A percentile compares a stretch with the other conserved stretches of the same genome.
phyloP scores from a whole-genome alignment of 495 filamentous ascomycete genomes.

The Penicillium cosmopolitanum region DNA sequence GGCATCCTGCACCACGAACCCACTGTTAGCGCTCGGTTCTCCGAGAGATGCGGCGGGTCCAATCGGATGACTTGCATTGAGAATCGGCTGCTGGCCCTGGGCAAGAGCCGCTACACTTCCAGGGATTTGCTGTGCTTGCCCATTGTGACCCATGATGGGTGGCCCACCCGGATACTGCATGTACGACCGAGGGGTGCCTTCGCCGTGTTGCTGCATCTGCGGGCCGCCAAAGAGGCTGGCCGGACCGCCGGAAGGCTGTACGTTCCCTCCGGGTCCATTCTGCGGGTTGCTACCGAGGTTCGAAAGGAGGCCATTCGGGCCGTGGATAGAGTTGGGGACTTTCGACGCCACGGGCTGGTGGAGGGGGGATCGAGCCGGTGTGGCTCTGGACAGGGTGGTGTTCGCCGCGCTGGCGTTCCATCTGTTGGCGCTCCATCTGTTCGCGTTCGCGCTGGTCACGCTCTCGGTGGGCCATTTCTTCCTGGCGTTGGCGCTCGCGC shows the following conservation, averaged over 20 bases:
- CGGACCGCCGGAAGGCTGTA: slow-evolving; percentile 69
- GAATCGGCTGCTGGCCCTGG: slow-evolving; percentile 92
- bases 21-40: slow-evolving; percentile 18
- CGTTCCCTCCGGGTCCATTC: slow-evolving; percentile 53
- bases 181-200: slow-evolving; percentile 62
- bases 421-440: slow-evolving; percentile 54
- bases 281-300: slow-evolving; percentile 65
- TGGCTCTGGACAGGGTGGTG: slow-evolving; percentile 82
- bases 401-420: slow-evolving; percentile 54
- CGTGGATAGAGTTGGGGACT: slow-evolving; percentile 78
- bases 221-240: slow-evolving; percentile 68
- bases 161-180: slow-evolving; percentile 64
- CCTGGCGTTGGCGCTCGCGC: slow-evolving; percentile 56
- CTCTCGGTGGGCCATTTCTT: slow-evolving; percentile 62
- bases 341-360: slow-evolving; percentile 90
- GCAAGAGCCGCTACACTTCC: slow-evolving; percentile 62
- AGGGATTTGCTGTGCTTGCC: slow-evolving; percentile 51
- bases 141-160: slow-evolving; percentile 63
- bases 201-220: slow-evolving; percentile 60
- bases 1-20: slow-evolving; percentile 69
- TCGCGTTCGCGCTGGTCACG: slow-evolving; percentile 73
- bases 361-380: slow-evolving; percentile 76
- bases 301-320: slow-evolving; percentile 81
- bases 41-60: slow-evolving; percentile 2
- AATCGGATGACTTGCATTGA: slow-evolving; percentile 70